phyloP scores from a whole-genome alignment of 257 asterid genomes.

The Salvia splendens region DNA sequence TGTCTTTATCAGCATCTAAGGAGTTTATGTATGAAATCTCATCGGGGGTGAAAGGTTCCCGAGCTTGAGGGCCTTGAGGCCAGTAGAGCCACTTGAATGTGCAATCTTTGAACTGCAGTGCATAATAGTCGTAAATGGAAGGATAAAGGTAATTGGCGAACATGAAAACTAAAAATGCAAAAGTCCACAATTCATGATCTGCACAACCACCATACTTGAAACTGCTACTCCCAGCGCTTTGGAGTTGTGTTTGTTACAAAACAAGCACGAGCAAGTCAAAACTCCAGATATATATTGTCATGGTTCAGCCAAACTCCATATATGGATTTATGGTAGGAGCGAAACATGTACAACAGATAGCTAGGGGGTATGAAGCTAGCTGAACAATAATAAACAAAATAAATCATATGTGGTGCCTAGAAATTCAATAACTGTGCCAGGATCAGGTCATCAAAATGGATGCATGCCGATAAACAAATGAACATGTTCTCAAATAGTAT shows the following conservation, averaged over 20 bases:
- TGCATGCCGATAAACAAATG: not conserved
- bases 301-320: not conserved
- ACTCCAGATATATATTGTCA: not conserved
- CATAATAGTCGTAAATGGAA: constrained; percentile 5
- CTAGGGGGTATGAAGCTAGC: not conserved
- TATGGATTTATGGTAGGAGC: not conserved
- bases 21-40: constrained; percentile 55
- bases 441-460: constrained; percentile 18
- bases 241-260: too few species aligned
- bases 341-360: not conserved
- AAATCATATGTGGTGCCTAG: constrained; percentile 2
- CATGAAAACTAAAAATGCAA: not conserved
- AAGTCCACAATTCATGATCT: not conserved
- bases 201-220: not conserved
- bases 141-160: not conserved
- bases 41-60: constrained; percentile 51
- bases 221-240: too few species aligned
- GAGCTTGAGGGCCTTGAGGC: constrained; percentile 94
- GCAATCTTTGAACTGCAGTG: constrained; percentile 69
- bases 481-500: not conserved
- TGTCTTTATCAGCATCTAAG: constrained; percentile 68
- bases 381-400: not conserved
- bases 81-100: constrained; percentile 85
- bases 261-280: not conserved
- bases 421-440: not conserved